These are phyloP conservation scores for Quercus ilex DNA, from an alignment of 306 rosid species.

Conservation along the genomic window DNA sequence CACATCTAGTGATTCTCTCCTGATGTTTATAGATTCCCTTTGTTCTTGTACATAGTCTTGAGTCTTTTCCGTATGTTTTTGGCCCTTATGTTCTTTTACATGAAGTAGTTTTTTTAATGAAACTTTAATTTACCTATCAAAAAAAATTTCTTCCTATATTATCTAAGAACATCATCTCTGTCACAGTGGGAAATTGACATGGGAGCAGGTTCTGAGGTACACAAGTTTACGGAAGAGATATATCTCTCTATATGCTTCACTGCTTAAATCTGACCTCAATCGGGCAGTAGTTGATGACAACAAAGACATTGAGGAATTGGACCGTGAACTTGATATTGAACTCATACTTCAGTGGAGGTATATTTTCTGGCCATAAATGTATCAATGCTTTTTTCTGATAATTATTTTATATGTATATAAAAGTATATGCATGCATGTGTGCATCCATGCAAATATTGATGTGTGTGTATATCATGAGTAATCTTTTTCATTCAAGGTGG, in stretches of 20 bases:
- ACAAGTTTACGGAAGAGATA: constrained; percentile 83
- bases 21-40: too few relatives aligned
- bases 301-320: constrained; percentile 77
- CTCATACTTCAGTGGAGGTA: constrained; percentile 99
- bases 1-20: too few relatives aligned
- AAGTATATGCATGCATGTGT: too few relatives aligned
- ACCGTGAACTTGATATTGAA: constrained; percentile 82
- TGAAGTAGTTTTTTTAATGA: too few relatives aligned
- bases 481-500: too few relatives aligned
- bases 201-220: constrained; percentile 92
- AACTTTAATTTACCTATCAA: too few relatives aligned
- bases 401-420: neutral
- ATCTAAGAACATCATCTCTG: constrained; percentile 23
- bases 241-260: constrained; percentile 73
- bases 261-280: constrained; percentile 80
- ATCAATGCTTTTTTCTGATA: neutral
- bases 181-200: constrained; percentile 92
- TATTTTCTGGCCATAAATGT: neutral
- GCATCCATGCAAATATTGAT: too few relatives aligned
- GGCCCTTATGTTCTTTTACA: too few relatives aligned
- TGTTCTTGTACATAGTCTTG: too few relatives aligned
- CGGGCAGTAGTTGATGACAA: constrained; percentile 64
- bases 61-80: too few relatives aligned
- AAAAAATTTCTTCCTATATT: neutral
- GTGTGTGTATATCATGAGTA: too few relatives aligned